These are phyloP conservation scores for Podaxis mareebaensis DNA, from an alignment of 768 basidiomycete genomes.

Conservation along the genomic window DNA sequence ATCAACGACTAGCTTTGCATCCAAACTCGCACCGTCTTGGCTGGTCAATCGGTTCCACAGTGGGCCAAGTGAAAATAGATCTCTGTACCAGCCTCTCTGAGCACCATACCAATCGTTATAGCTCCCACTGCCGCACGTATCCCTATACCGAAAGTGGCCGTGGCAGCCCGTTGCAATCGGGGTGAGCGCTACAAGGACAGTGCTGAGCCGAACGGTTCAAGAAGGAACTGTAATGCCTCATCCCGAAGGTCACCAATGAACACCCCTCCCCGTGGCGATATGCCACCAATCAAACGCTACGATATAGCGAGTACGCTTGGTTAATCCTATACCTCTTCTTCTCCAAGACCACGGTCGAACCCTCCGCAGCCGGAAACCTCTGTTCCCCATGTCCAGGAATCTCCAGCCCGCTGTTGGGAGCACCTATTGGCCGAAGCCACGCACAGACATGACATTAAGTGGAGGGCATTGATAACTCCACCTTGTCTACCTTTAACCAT, in stretches of 20 bases:
- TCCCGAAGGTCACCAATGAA: slow-evolving; percentile 63
- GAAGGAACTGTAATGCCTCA: slow-evolving; percentile 50
- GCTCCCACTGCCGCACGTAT: slow-evolving; percentile 37
- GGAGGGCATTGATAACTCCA: slow-evolving; percentile 85
- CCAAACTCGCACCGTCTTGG: slow-evolving; percentile 77
- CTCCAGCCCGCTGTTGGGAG: slow-evolving; percentile 86
- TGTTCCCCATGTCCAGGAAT: slow-evolving; percentile 63
- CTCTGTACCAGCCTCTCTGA: slow-evolving; percentile 48
- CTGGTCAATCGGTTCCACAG: slow-evolving; percentile 75
- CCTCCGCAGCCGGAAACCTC: slow-evolving; percentile 64
- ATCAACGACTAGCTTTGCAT: slow-evolving; percentile 42
- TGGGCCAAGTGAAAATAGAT: slow-evolving; percentile 56
- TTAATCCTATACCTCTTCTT: slow-evolving; percentile 46
- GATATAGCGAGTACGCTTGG: slow-evolving; percentile 39
- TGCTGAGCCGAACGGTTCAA: slow-evolving; percentile 53
- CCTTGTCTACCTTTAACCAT: slow-evolving; percentile 88
- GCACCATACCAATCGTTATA: slow-evolving; percentile 24
- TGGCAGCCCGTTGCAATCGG: slow-evolving; percentile 40
- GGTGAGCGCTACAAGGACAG: slow-evolving; percentile 38
- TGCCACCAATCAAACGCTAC: slow-evolving; percentile 55
- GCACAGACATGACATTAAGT: slow-evolving; percentile 87
- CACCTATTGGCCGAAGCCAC: slow-evolving; percentile 75
- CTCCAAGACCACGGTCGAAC: slow-evolving; percentile 54
- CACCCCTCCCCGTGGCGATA: slow-evolving; percentile 73
- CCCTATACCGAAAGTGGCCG: slow-evolving; percentile 25